Base-by-base conservation (phyloP, 1,139 yeast species). In the Sugiyamaella xylanicola region DNA sequence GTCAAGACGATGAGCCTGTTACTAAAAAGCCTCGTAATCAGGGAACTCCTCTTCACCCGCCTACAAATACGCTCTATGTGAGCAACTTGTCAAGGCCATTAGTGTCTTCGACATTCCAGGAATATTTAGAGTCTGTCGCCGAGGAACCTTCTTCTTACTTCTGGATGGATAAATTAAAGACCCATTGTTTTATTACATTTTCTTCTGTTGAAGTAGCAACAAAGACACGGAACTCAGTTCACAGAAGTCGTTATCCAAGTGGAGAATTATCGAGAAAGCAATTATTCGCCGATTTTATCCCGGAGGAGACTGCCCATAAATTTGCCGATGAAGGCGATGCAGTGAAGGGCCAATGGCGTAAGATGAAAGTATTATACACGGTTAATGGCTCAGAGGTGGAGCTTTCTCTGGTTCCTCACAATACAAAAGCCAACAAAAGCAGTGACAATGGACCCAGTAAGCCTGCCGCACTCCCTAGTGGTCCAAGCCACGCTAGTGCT, bases 241-340 rank as follows among this genome's bases (percentile, higher is more conserved):
- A 51, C 40, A 40, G 36, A 4, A 39, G 40, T 20, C 20, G 45
- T 44, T 51, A 44, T 25, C 54, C 54, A 2, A 32, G 20, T n/a
- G 45, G 49, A 16, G 54, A 51, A 22, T 13, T 45, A 37, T 35
- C 50, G 15, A 44, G 54, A 27, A 44, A 43, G n/a, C 29, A 21
- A 15, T n/a, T 51, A n/a, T 51, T 51, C 45, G 54, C 45, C 2
- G 54, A 51, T n/a, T 51, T 36, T 43, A 29, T 51, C n/a, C 54
- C 54, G 15, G 54, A 51, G 36, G 48, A 36, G n/a, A 43, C 27
- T 9, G 54, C 45, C 8, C 43, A 29, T 17, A 45, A 45, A 27
- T 51, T 15, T 17, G 40, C 45, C 15, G 42, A 44, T 2, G 45
- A 43, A 20, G 54, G 29, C 11, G 54, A 51, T 27, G 20, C 45